Evolutionary conservation across 2,329 filamentous ascomycete species (phyloP).

Genomic region (Ophiostoma sp.): DNA sequence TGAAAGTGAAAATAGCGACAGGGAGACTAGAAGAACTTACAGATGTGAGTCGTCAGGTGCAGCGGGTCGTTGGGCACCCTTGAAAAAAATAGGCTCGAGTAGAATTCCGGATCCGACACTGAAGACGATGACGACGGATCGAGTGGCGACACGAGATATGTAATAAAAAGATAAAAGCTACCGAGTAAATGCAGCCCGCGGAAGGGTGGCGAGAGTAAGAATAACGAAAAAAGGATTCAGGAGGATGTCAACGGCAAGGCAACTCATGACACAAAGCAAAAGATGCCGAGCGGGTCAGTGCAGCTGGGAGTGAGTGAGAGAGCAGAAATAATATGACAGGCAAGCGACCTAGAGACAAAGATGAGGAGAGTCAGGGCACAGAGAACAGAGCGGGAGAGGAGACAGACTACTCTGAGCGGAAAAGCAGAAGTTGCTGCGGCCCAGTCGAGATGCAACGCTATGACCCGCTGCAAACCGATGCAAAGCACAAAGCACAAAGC

Average conservation of each 20-base stretch:
- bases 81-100: neutral
- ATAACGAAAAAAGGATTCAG: too few species aligned
- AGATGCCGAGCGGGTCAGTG: too few species aligned
- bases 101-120: neutral
- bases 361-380: neutral
- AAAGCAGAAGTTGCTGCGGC: neutral
- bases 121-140: neutral
- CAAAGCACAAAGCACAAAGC: neutral
- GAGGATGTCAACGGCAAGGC: too few species aligned
- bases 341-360: neutral
- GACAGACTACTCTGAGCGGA: neutral
- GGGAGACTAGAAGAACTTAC: neutral
- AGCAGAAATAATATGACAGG: neutral
- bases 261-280: too few species aligned
- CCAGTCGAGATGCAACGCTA: neutral
- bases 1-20: neutral
- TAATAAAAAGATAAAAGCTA: neutral
- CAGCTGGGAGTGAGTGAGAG: too few species aligned
- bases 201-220: neutral
- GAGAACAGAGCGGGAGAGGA: neutral
- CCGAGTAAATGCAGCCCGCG: neutral
- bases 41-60: neutral
- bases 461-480: neutral
- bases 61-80: neutral
- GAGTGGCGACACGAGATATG: neutral